Percentiles rank a stretch among this genome's conserved stretches.
phyloP scores from a whole-genome alignment of 2,329 filamentous ascomycete genomes.

The Fusarium tupiense region DNA sequence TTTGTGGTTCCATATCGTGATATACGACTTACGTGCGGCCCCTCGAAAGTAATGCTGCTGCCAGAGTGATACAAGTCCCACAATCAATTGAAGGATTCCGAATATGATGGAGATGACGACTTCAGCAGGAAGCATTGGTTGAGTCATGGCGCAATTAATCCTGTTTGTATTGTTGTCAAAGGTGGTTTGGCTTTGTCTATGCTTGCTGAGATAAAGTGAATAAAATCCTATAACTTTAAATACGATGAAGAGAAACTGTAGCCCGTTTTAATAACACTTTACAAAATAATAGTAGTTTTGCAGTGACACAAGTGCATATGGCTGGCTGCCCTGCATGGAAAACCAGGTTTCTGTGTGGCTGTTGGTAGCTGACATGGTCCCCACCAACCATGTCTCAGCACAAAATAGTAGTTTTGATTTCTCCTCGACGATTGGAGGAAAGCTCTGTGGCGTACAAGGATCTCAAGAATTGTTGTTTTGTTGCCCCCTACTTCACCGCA shows the following conservation, averaged over 20 bases:
- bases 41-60: neutral
- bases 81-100: neutral
- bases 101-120: neutral
- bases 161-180: fast-evolving
- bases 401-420: neutral
- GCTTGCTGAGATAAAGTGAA: neutral
- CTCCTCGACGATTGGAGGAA: neutral
- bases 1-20: fast-evolving
- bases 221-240: fast-evolving
- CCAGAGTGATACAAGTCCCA: neutral
- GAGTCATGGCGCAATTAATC: neutral
- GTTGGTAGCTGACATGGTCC: neutral
- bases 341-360: neutral
- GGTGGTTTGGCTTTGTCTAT: fast-evolving
- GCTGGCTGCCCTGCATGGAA: neutral
- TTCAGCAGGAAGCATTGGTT: neutral
- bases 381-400: neutral
- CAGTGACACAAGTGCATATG: neutral
- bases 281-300: neutral
- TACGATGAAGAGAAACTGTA: fast-evolving
- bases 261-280: too few species aligned
- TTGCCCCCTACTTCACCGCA: neutral
- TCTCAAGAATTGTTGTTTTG: constrained; percentile 1
- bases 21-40: neutral
- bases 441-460: neutral